Evolutionary conservation across 2,329 filamentous ascomycete genomes (phyloP).

Genomic region (Botrytis medusae): DNA sequence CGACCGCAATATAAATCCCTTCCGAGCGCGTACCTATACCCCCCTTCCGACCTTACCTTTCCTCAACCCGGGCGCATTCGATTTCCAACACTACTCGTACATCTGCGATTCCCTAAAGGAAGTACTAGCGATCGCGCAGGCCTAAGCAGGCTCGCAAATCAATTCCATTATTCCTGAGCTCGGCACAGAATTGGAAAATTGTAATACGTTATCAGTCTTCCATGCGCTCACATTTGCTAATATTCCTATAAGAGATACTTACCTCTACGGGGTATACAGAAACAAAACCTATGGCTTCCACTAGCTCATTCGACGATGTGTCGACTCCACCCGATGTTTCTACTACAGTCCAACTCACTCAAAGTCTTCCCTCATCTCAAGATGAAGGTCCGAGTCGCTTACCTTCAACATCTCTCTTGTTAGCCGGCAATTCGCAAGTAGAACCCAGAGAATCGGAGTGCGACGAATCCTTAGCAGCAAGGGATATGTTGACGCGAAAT

Average conservation of each 20-base stretch:
- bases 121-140: not conserved
- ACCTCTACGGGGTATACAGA: not conserved
- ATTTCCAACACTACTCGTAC: not conserved
- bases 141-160: not conserved
- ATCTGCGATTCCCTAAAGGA: not conserved
- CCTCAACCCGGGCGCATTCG: not conserved
- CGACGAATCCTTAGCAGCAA: conserved; percentile 5
- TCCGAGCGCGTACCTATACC: not conserved
- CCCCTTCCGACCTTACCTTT: not conserved
- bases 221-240: conserved; percentile 12
- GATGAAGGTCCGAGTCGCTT: conserved; percentile 23
- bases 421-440: not conserved
- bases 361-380: conserved; percentile 27
- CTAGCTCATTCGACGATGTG: conserved; percentile 31
- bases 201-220: not conserved
- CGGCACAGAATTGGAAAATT: not conserved
- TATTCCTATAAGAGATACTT: not conserved
- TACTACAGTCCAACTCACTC: conserved; percentile 31
- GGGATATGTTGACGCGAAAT: not conserved
- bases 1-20: not conserved
- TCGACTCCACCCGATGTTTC: conserved; percentile 31
- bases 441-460: not conserved
- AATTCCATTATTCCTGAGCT: not conserved
- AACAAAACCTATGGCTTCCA: conserved; percentile 30
- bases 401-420: conserved; percentile 29